Conservation (phyloP, 805 yeast species). For the Ogataea siamensis region DNA sequence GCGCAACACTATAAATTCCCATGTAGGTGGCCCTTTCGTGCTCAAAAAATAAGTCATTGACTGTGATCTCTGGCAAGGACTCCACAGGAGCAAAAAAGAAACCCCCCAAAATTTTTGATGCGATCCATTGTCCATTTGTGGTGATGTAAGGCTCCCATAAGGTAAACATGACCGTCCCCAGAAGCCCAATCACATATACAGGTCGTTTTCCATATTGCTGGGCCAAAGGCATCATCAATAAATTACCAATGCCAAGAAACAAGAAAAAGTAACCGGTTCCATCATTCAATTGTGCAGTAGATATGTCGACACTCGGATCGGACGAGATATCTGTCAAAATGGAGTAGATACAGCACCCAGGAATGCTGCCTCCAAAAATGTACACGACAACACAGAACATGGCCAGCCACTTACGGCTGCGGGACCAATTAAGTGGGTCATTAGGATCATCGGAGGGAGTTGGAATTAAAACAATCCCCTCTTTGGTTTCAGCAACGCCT, state of each 20-base stretch:
- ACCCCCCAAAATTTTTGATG: conserved; percentile 33
- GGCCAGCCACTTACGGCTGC: conserved; percentile 44
- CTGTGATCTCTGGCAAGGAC: conserved; percentile 47
- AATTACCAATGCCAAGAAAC: conserved; percentile 40
- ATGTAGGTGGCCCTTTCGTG: conserved; percentile 49
- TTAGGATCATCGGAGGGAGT: conserved; percentile 67
- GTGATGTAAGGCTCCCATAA: conserved; percentile 36
- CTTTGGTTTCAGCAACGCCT: conserved; percentile 16
- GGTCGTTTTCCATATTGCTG: conserved; percentile 40
- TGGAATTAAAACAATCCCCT: conserved; percentile 54
- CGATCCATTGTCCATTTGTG: conserved; percentile 34
- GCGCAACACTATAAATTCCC: conserved; percentile 51
- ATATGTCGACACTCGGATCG: conserved; percentile 21
- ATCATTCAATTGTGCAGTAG: conserved; percentile 31
- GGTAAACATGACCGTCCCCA: conserved; percentile 31
- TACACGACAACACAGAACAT: conserved; percentile 44
- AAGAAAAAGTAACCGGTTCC: conserved; percentile 40
- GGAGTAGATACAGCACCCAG: conserved; percentile 29
- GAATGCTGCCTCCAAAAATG: conserved; percentile 29
- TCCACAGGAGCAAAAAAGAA: conserved; percentile 40
- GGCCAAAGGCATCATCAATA: conserved; percentile 37
- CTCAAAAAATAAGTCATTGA: conserved; percentile 49
- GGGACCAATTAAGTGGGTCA: conserved; percentile 67
- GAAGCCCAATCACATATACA: conserved; percentile 32
- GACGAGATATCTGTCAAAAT: conserved; percentile 25